A percentile compares a stretch with the other conserved stretches of the same genome.
Evolutionary conservation across 2,329 filamentous ascomycete species (phyloP).

Genomic region (Neonectria neomacrospora): DNA sequence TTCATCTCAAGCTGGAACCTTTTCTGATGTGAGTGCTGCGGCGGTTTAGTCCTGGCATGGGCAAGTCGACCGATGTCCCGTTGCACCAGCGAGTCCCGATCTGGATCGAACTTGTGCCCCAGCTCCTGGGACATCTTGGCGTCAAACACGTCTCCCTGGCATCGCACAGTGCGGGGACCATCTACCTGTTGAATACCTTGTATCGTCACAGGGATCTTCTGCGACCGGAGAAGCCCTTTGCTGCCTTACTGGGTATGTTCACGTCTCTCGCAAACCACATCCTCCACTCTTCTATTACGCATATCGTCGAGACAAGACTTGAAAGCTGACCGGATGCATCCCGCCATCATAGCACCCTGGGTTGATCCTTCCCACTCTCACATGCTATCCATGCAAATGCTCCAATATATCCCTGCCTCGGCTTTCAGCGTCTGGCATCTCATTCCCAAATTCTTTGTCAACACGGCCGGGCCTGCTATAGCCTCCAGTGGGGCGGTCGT

Average conservation of each 20-base stretch:
- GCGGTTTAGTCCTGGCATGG: conserved; percentile 44
- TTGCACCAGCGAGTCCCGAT: conserved; percentile 31
- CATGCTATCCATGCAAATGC: conserved; percentile 12
- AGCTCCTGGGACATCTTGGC: conserved; percentile 48
- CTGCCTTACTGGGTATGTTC: conserved; percentile 34
- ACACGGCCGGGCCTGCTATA: conserved; percentile 19
- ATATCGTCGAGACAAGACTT: neutral
- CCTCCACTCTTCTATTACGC: neutral
- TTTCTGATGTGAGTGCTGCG: conserved; percentile 36
- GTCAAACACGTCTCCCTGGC: conserved; percentile 47
- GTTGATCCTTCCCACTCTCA: conserved; percentile 19
- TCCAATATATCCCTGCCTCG: conserved; percentile 19
- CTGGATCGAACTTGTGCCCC: conserved; percentile 47
- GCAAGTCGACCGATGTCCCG: conserved; percentile 34
- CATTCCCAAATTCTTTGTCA: conserved; percentile 25
- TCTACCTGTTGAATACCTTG: conserved; percentile 47
- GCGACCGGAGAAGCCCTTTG: conserved; percentile 36
- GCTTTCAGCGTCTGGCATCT: conserved; percentile 28
- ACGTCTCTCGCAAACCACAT: neutral
- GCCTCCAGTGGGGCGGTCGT: conserved; percentile 25
- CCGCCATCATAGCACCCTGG: conserved; percentile 20
- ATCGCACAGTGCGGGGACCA: conserved; percentile 48
- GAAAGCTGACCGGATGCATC: neutral
- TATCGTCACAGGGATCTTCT: conserved; percentile 43
- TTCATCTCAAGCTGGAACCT: neutral